These are phyloP conservation scores for Sindora glabra DNA, from an alignment of 306 rosid genomes.

Conservation along the genomic window DNA sequence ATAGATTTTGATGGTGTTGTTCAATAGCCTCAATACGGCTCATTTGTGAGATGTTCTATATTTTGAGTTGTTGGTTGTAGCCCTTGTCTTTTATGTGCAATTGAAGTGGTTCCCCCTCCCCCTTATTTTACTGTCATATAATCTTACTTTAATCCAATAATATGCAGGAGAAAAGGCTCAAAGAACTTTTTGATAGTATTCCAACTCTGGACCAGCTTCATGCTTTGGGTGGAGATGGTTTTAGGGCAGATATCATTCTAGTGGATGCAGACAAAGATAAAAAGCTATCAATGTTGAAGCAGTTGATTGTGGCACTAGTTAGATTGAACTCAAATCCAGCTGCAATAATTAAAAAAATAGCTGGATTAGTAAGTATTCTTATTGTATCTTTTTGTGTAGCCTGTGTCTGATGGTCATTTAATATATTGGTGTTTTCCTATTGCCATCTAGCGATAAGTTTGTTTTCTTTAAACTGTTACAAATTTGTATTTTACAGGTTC, in stretches of 20 bases:
- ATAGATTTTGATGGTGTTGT: not conserved
- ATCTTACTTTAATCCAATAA: not conserved
- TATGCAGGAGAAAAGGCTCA: conserved; percentile 79
- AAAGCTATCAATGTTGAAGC: conserved; percentile 89
- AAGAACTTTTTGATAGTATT: conserved; percentile 71
- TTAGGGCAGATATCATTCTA: conserved; percentile 74
- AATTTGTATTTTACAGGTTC: not conserved
- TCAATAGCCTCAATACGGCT: not conserved
- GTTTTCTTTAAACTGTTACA: not conserved
- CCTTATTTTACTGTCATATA: not conserved
- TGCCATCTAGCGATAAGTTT: not conserved
- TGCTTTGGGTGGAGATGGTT: conserved; percentile 73
- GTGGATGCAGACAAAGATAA: conserved; percentile 87
- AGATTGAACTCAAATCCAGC: conserved; percentile 87
- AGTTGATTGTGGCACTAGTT: conserved; percentile 67
- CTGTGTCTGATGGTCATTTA: not conserved
- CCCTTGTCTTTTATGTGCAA: not conserved
- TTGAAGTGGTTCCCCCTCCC: conserved; percentile 2
- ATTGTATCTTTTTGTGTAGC: not conserved
- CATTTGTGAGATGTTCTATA: conserved; percentile 8
- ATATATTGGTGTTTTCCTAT: not conserved
- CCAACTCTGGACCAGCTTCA: conserved; percentile 86
- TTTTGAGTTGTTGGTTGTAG: conserved; percentile 6
- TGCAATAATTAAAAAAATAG: conserved; percentile 90
- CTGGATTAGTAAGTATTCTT: conserved; percentile 64